Evolutionary conservation across 1,284 basidiomycete species (phyloP).

Genomic region (Sanghuangporus sanghuang): DNA sequence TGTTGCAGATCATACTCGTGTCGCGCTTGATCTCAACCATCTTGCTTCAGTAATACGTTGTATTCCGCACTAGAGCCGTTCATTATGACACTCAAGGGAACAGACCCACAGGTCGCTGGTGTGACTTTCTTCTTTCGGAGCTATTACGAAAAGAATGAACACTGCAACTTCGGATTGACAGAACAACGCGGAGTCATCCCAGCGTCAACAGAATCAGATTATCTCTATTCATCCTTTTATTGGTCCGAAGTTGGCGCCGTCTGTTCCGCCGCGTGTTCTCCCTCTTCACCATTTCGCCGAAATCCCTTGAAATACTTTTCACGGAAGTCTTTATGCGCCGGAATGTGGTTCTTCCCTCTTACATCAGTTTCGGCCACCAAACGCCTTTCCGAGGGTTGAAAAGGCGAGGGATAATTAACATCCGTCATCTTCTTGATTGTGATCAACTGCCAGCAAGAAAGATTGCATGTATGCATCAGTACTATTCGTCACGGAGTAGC

Average conservation of each 20-base stretch:
- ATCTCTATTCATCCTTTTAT: neutral
- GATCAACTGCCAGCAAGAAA: constrained; percentile 55
- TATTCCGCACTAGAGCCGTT: neutral
- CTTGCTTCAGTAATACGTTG: neutral
- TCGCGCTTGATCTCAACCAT: neutral
- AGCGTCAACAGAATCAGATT: neutral
- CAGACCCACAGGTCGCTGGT: neutral
- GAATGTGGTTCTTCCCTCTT: constrained; percentile 36
- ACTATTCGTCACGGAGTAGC: neutral
- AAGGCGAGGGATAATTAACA: constrained; percentile 47
- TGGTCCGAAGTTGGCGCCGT: neutral
- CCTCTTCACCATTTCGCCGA: constrained; percentile 33
- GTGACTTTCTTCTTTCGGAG: neutral
- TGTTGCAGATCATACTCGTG: neutral
- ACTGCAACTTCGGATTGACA: constrained; percentile 1
- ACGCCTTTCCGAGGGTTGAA: constrained; percentile 29
- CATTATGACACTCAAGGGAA: neutral
- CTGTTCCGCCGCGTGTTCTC: neutral
- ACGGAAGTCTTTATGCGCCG: constrained; percentile 75
- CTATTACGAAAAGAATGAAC: constrained; percentile 1
- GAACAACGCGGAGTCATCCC: neutral
- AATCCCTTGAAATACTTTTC: constrained; percentile 81
- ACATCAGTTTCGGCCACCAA: constrained; percentile 20
- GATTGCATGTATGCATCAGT: constrained; percentile 7
- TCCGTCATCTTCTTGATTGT: constrained; percentile 76